A percentile compares a stretch with the other conserved stretches of the same genome.
Evolutionary conservation across 2,329 filamentous ascomycete species (phyloP).

Genomic region (Myriosclerotinia duriaeana): DNA sequence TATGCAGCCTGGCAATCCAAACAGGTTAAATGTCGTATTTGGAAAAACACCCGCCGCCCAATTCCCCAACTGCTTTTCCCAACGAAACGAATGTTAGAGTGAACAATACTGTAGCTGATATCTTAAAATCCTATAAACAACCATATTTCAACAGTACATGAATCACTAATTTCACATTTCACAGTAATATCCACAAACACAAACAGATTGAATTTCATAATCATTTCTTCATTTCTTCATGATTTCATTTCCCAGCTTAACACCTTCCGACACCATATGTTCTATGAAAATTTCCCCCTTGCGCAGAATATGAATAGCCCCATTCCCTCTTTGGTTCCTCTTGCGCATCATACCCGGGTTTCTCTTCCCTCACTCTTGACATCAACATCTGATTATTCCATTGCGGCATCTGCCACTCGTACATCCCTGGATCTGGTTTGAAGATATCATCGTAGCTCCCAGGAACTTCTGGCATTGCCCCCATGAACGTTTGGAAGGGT

Average conservation of each 20-base stretch:
- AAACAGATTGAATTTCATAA: background rate
- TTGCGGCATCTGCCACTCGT: constrained; percentile 37
- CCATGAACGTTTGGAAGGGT: constrained; percentile 41
- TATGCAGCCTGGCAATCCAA: background rate
- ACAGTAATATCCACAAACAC: background rate
- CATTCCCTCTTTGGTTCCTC: constrained; percentile 34
- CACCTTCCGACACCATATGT: constrained; percentile 23
- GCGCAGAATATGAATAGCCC: constrained; percentile 23
- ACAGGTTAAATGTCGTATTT: background rate
- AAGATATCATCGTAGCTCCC: constrained; percentile 40
- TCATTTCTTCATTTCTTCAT: constrained; percentile 16
- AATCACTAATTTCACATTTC: background rate
- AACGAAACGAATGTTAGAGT: background rate
- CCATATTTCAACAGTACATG: background rate
- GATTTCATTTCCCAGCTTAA: constrained; percentile 15
- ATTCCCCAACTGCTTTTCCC: background rate
- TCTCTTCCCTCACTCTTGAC: constrained; percentile 39
- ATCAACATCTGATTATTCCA: constrained; percentile 38
- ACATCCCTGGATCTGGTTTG: constrained; percentile 36
- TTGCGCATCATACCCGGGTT: constrained; percentile 30
- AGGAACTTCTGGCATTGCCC: constrained; percentile 34
- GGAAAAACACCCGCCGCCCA: background rate
- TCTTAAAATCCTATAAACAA: background rate
- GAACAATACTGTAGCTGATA: background rate
- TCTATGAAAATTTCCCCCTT: constrained; percentile 21